Base-by-base conservation (phyloP, 306 rosid genomes). In the Delonix regia region DNA sequence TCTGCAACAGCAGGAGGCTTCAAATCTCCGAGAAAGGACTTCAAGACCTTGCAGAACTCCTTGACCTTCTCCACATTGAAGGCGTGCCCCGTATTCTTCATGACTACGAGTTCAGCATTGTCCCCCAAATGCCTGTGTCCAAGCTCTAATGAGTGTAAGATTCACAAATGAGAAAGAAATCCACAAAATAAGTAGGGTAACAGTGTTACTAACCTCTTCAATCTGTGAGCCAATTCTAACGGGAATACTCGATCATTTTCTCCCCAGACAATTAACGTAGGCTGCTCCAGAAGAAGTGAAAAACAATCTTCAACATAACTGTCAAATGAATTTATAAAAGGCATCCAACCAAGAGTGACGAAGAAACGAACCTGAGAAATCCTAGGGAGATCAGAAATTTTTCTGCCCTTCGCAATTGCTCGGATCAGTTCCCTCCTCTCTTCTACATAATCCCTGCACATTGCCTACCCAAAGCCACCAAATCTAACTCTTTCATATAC, bases 231-330 rank as follows among this genome's bases (percentile, higher is more conserved):
- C 44, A 87, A 79, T 74, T 91, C 97, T 21, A 94, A 60, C 22
- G 94, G 91, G 77, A 94, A 94, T 41, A 91, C 73, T 78, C 64
- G 84, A 74, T 94, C 98, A 49, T 85, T 83, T 51, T 94, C 98
- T 69, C 98, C 98, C 98, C 97, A 94, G 1, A 94, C 69, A 64
- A 94, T 85, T 82, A 91, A 81, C 14, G 98, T 84, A 18, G 90
- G 92, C 96, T 90, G 92, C 85, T 22, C 8, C 51, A 59, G 24
- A 44, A 53, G 24, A 65, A 85, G 69, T 4, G 18, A 69, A 52
- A 33, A 9, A 44, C 68, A 39, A 41, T 55, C 41, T 69, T 2
- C 21, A 41, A 38, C 25, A 49, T 18, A 73, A 47, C 47, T 22
- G 28, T 48, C 41, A 15, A 51, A 52, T 61, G 11, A 3, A 14